Evolutionary conservation across 208 protist genomes (phyloP).

Genomic region (Trypanosoma theileri): DNA sequence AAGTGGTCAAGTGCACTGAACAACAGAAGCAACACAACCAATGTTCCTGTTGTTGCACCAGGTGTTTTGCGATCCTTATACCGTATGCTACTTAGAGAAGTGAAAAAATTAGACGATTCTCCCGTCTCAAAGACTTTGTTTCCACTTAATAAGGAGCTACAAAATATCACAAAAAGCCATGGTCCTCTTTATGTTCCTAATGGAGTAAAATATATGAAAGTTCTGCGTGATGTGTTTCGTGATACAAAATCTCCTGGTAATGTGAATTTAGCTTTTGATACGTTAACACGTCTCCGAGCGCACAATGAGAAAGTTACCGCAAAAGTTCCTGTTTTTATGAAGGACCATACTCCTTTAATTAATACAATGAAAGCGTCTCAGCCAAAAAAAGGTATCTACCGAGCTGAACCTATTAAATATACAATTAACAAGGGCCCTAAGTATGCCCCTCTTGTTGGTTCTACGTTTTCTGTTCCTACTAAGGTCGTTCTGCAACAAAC

Average conservation of each 20-base stretch:
- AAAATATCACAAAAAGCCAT: conserved; percentile 44
- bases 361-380: conserved; percentile 30
- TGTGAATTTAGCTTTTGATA: conserved; percentile 69
- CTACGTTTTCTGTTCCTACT: conserved; percentile 35
- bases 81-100: conserved; percentile 64
- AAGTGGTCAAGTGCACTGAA: neutral
- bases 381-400: conserved; percentile 39
- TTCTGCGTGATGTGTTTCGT: conserved; percentile 60
- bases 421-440: conserved; percentile 16
- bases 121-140: conserved; percentile 75
- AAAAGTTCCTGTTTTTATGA: conserved; percentile 47
- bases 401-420: conserved; percentile 39
- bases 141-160: conserved; percentile 61
- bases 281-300: conserved; percentile 63
- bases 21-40: conserved; percentile 21
- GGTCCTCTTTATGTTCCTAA: conserved; percentile 60
- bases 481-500: conserved; percentile 50
- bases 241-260: conserved; percentile 35
- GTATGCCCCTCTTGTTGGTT: conserved; percentile 41
- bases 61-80: conserved; percentile 72
- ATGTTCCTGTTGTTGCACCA: conserved; percentile 54
- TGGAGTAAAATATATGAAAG: conserved; percentile 45
- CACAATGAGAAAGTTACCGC: conserved; percentile 66
- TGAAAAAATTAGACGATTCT: conserved; percentile 52
- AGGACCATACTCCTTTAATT: conserved; percentile 49